A percentile compares a stretch with the other conserved stretches of the same genome.
Evolutionary conservation across 768 basidiomycete species (phyloP).

Genomic region (Mrakia frigida): DNA sequence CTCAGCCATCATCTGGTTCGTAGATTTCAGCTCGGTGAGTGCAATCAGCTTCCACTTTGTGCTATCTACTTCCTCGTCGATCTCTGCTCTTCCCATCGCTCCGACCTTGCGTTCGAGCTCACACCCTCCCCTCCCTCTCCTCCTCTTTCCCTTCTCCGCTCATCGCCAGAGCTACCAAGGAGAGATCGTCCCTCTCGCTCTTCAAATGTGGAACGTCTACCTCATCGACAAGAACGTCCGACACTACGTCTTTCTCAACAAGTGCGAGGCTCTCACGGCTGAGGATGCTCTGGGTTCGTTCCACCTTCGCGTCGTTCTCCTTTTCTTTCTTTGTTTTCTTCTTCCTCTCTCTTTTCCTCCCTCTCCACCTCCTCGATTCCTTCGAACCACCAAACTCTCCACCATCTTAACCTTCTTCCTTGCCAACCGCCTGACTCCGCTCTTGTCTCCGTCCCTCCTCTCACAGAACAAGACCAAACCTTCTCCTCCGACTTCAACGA

Average conservation of each 20-base stretch:
- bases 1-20: constrained; percentile 13
- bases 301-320: background rate
- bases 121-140: background rate
- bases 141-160: too few species aligned
- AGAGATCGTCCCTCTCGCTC: constrained; percentile 14
- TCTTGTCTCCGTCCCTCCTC: background rate
- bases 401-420: background rate
- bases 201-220: constrained; percentile 19
- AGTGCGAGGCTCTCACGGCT: constrained; percentile 13
- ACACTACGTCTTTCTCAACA: constrained; percentile 17
- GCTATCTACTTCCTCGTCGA: background rate
- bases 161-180: constrained; percentile 5
- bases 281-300: constrained; percentile 10
- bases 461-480: constrained; percentile 15
- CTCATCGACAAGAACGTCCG: constrained; percentile 16
- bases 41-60: too few species aligned
- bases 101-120: background rate
- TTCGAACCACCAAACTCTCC: background rate
- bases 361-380: background rate
- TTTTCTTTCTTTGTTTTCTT: background rate
- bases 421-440: background rate
- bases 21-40: constrained; percentile 16
- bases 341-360: background rate
- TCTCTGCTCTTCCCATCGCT: too few species aligned
- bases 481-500: constrained; percentile 16